Evolutionary conservation across 2,329 filamentous ascomycete species (phyloP), one percentile per base, ranked within the genome.

Genomic region (Neopestalotiopsis rosae): DNA sequence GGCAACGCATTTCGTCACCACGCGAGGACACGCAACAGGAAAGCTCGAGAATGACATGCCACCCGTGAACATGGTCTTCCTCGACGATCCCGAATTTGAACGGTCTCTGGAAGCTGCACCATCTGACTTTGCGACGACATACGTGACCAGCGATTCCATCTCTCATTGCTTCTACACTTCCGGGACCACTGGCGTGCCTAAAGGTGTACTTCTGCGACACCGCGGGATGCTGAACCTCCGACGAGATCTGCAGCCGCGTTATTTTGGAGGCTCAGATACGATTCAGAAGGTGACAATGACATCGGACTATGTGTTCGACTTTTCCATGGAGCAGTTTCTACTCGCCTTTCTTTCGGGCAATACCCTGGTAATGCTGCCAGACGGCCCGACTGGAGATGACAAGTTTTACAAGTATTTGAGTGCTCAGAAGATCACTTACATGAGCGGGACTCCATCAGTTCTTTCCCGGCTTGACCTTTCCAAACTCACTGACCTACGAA

Each of bases 221-320:
- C 82, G 87, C 49, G 97, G 94, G 73, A 86, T 97, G 56, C 83
- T 91, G 67, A 92, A 91, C 77, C 95, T 97, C 72, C 82, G 97
- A 17, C 83, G 88, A n/a, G 84, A 88, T 10, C 83, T 97, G 6
- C 84, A 86, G 2, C 81, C 84, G 2, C 81, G 93, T 0, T 97
- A 97, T 75, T 91, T 92, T 0, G 74, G 74, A 1, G 73, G 80
- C 1, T 87, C 90, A 0, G 45, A 52, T 6, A 82, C 97, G 38
- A 82, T 97, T 0, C 94, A 97, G 79, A 89, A 92, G 5, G 32
- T 61, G 28, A 30, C 32, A 24, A 2, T 97, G 92, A 75, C 95
- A 93, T 0, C 92, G 94, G 75, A 91, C 91, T 0, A 97, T 97
- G 92, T 97, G 0, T 97, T 97, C 76, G 94, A 97, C 75, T 95